Conservation (phyloP, 78 protist genomes). For the Ministeria vibrans region DNA sequence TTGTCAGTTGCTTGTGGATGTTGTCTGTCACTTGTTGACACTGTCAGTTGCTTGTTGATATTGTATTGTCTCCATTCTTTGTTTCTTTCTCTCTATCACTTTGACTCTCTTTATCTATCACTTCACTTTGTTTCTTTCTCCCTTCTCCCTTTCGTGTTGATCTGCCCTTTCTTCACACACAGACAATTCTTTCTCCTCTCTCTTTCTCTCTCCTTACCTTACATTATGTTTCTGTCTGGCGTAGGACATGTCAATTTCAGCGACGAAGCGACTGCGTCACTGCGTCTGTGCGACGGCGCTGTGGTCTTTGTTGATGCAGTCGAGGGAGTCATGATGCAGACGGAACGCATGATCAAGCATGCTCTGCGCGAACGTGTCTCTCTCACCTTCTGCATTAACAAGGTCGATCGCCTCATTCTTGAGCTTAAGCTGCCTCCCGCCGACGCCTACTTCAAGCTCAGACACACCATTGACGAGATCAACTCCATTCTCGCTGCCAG, state of each 20-base stretch:
- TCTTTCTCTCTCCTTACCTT: too few relatives aligned
- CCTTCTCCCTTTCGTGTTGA: too few relatives aligned
- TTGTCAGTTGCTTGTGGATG: too few relatives aligned
- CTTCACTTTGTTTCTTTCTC: too few relatives aligned
- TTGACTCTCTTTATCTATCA: too few relatives aligned
- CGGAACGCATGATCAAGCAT: constrained; percentile 41
- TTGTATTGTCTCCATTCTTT: too few relatives aligned
- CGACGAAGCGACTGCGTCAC: constrained; percentile 66
- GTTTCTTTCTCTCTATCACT: too few relatives aligned
- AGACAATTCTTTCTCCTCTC: too few relatives aligned
- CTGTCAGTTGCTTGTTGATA: too few relatives aligned
- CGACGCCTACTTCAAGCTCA: constrained; percentile 89
- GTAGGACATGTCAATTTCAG: constrained; percentile 23
- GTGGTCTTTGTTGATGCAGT: constrained; percentile 90
- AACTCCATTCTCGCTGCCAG: neutral
- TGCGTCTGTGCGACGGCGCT: constrained; percentile 86
- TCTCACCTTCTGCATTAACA: constrained; percentile 23
- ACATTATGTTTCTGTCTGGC: neutral
- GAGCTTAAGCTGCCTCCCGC: constrained; percentile 85
- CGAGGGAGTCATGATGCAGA: constrained; percentile 89
- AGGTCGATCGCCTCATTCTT: constrained; percentile 25
- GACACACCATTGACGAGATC: constrained; percentile 26
- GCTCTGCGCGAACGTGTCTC: neutral
- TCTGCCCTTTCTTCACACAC: too few relatives aligned
- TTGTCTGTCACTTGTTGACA: too few relatives aligned